phyloP scores from a whole-genome alignment of 129 eudicot genomes.

The Escallonia rubra region DNA sequence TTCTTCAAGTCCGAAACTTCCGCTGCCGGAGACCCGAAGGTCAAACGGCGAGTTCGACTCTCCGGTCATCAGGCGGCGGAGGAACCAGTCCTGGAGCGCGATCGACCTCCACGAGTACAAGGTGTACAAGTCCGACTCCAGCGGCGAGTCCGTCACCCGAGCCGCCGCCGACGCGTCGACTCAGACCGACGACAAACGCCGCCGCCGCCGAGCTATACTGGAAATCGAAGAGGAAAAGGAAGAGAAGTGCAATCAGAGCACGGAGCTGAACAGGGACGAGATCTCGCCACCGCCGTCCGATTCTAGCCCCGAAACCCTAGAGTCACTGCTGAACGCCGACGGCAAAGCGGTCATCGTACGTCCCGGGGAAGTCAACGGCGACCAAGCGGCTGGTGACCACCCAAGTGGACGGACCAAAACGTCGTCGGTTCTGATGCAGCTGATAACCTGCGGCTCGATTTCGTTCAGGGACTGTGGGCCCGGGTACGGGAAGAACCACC shows the following conservation, averaged over 20 bases:
- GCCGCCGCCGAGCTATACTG: slow-evolving; percentile 29
- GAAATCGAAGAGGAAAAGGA: slow-evolving; percentile 22
- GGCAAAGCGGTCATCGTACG: slow-evolving; percentile 31
- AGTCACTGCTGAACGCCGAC: slow-evolving; percentile 77
- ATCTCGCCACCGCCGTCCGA: slow-evolving; percentile 97
- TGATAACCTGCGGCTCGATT: slow-evolving; percentile 81
- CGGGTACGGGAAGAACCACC: slow-evolving; percentile 45
- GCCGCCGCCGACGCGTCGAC: slow-evolving; percentile 83
- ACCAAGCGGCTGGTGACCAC: slow-evolving; percentile 24
- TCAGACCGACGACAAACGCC: slow-evolving; percentile 82
- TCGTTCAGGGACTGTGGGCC: slow-evolving; percentile 83
- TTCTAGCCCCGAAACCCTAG: slow-evolving; percentile 93
- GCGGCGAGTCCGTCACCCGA: slow-evolving; percentile 23
- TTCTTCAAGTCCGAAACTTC: slow-evolving; percentile 16
- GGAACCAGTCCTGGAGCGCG: slow-evolving; percentile 86
- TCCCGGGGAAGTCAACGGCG: slow-evolving; percentile 3
- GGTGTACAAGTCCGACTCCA: slow-evolving; percentile 58
- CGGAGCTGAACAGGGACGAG: slow-evolving; percentile 50
- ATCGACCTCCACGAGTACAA: slow-evolving; percentile 73
- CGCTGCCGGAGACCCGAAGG: slow-evolving; percentile 31
- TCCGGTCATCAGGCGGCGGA: slow-evolving; percentile 37
- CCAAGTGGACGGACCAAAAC: slow-evolving; percentile 35
- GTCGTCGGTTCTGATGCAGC: slow-evolving; percentile 79
- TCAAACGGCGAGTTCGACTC: slow-evolving; percentile 32
- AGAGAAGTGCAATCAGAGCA: slow-evolving; percentile 20